Percentiles rank a stretch among this genome's conserved stretches.
Conservation (phyloP, 2,329 filamentous ascomycete genomes). For the Colletotrichum sp. region DNA sequence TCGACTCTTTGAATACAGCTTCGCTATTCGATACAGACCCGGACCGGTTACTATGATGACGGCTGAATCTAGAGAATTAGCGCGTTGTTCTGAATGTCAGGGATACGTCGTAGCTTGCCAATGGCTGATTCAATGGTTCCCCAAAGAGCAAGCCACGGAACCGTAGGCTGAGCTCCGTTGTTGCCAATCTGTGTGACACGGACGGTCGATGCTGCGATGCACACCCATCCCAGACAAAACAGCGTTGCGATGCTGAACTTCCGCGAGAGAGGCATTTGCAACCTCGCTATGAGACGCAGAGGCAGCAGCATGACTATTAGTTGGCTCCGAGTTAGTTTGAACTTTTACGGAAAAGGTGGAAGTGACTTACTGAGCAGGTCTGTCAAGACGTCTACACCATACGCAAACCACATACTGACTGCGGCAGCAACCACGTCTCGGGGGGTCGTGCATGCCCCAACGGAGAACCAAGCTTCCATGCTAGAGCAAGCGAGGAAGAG, state of each 20-base stretch:
- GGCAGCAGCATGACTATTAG: constrained; percentile 12
- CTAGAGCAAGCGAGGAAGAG: constrained; percentile 21
- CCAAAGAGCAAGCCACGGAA: neutral
- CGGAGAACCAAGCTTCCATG: constrained; percentile 20
- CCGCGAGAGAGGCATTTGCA: constrained; percentile 18
- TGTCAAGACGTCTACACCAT: constrained; percentile 18
- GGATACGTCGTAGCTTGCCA: neutral
- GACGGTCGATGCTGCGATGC: constrained; percentile 19
- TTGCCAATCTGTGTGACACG: constrained; percentile 16
- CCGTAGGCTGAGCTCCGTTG: neutral
- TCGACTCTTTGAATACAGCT: neutral
- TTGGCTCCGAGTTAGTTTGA: neutral
- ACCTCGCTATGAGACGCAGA: constrained; percentile 8
- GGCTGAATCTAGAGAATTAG: neutral
- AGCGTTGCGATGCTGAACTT: constrained; percentile 20
- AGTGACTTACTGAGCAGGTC: constrained; percentile 14
- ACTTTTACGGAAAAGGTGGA: neutral
- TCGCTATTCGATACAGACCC: neutral
- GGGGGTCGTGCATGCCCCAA: constrained; percentile 9
- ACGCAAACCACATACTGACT: constrained; percentile 22
- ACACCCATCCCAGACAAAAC: constrained; percentile 22
- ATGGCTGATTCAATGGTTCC: neutral
- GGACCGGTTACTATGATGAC: neutral
- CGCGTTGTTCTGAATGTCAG: too few relatives aligned
- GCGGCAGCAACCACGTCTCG: constrained; percentile 17